A percentile compares a stretch with the other conserved stretches of the same genome.
Evolutionary conservation across 2,329 filamentous ascomycete genomes (phyloP).

Genomic region (Hypoxylon sp.): DNA sequence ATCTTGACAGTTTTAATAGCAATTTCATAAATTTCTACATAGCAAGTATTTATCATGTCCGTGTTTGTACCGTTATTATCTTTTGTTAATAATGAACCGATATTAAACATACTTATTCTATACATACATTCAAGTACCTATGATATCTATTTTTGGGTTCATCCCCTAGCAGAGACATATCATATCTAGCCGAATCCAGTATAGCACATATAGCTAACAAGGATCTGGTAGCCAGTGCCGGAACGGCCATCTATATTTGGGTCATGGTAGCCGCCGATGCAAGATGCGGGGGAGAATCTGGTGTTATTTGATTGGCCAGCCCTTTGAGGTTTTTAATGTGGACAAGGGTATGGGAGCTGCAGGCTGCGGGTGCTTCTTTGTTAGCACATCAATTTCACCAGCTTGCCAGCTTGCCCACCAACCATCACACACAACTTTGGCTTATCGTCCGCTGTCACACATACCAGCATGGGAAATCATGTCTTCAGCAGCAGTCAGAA

Average conservation of each 20-base stretch:
- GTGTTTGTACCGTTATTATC: too few species aligned
- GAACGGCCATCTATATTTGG: conserved; percentile 34
- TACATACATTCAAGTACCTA: too few species aligned
- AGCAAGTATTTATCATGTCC: too few species aligned
- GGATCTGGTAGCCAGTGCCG: conserved; percentile 13
- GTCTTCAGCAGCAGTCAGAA: conserved; percentile 11
- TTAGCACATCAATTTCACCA: conserved; percentile 24
- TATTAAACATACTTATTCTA: neutral
- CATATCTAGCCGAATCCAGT: conserved; percentile 1
- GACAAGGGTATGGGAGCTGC: conserved; percentile 8
- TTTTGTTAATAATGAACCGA: conserved; percentile 19
- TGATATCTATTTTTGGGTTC: conserved; percentile 31
- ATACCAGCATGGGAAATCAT: too few species aligned
- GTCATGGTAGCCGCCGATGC: conserved; percentile 30
- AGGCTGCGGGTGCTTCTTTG: conserved; percentile 29
- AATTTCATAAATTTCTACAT: too few species aligned
- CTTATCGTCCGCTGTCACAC: too few species aligned
- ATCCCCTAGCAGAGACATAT: conserved; percentile 4
- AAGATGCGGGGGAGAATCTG: conserved; percentile 27
- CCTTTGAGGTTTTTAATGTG: conserved; percentile 14
- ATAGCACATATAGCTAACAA: conserved; percentile 11
- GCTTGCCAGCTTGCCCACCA: too few species aligned
- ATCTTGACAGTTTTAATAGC: too few species aligned
- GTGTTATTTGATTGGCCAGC: conserved; percentile 20
- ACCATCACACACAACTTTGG: too few species aligned